Evolutionary conservation across 345 rosid species (phyloP), one percentile per base, ranked within the genome.

Genomic region (Tarenaya hassleriana): DNA sequence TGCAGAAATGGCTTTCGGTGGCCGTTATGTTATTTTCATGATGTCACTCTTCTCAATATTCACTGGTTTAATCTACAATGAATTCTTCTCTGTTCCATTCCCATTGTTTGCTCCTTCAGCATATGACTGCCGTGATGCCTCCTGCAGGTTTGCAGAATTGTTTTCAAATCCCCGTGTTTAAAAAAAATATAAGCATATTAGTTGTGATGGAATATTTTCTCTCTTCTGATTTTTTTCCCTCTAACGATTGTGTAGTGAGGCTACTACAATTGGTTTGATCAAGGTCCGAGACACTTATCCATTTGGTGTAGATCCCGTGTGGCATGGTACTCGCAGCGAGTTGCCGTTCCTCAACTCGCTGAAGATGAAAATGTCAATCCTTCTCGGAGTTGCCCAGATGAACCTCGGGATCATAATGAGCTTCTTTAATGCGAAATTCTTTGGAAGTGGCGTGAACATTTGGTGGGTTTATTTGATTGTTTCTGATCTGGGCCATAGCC

Each of bases 351-450:
- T 92, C 32, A 88, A 88, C 77, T 92, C 98, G 17, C 71, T 92
- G 66, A 88, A 92, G 84, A 92, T 92, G 98, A 88, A 92, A 81
- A 81, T 92, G 95, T 92, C 98, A 20, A 92, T 88, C 68, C 94
- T 92, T 55, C 71, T 88, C 37, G 98, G 98, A 71, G 95, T 92
- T 62, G 66, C 91, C 54, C 98, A 88, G 65, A 92, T 92, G 98
- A 85, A 92, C 76, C 98, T 92, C 41, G 98, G 97, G 56, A 85
- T 88, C 61, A 62, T 92, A 40, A 56, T 88, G 80, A 92, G 99
- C 75, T 92, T 60, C 67, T 83, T 76, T 58, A 92, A 92, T 74
- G 99, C 97, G 53, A 51, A 24, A 51, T 92, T 83, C 79, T 92
- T 88, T 35, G 37, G 60, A 16, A 81, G 65, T 35, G 42, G 73